Base-by-base conservation (phyloP, 176 grass and related monocot species). In the Echinochloa phyllopogon region DNA sequence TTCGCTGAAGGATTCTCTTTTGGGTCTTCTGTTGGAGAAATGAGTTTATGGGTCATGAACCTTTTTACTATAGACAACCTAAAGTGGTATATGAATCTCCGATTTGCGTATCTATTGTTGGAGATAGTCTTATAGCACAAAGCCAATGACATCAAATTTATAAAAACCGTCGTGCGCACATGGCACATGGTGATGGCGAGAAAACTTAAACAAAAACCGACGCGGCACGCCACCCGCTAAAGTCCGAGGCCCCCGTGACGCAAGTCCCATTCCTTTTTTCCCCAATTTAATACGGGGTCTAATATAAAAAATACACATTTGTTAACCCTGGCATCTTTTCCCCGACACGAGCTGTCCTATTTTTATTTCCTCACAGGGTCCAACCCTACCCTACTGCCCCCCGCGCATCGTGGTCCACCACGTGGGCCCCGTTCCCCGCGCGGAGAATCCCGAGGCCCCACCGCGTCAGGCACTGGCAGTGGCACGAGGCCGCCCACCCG, bases 391-490 rank as follows among this genome's bases (percentile, higher is more conserved):
- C n/a, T n/a, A n/a, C n/a, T n/a, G n/a, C n/a, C n/a, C n/a, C n/a
- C 21, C 2, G 9, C 14, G 36, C 65, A 21, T 75, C 57, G 33
- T 1, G 58, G n/a, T 51, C 60, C 29, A 49, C n/a, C 83, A 86
- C 84, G 84, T 78, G 73, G 72, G 67, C 21, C 25, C 75, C 48
- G 20, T n/a, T 41, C 13, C 21, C 56, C 27, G 61, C 87, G 52
- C 44, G 61, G 44, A 81, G 82, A 89, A 89, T 89, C 82, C 69
- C 62, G 33, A 72, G 65, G 84, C 29, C 83, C 66, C 65, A 60
- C 77, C 55, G 29, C 2, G 36, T 24, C 36, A 69, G 33, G 5
- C 61, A 33, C 15, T 27, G 44, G 77, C 77, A 53, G 49, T 10
- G 72, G 72, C 73, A 40, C 58, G 24, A 60, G 57, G 57, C 4